Evolutionary conservation across 2,329 filamentous ascomycete genomes (phyloP).

Genomic region (Alternaria triticina): DNA sequence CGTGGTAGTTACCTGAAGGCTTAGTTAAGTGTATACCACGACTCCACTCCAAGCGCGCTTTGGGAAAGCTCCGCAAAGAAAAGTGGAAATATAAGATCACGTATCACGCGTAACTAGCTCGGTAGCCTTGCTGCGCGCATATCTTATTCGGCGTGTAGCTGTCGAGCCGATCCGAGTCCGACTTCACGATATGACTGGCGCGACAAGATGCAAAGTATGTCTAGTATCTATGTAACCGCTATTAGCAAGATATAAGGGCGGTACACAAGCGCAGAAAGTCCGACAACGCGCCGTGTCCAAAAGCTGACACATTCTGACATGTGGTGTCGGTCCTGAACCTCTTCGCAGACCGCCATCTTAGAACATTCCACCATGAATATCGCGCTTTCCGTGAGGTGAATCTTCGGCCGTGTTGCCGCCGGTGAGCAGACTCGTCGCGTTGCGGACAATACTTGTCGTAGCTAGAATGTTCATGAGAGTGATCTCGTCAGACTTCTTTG

Average conservation of each 20-base stretch:
- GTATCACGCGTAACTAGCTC: neutral
- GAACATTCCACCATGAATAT: neutral
- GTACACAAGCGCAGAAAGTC: neutral
- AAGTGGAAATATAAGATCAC: neutral
- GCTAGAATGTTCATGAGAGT: conserved; percentile 17
- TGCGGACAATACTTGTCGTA: conserved; percentile 11
- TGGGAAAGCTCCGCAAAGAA: neutral
- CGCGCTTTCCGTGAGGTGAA: neutral
- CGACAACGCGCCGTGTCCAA: neutral
- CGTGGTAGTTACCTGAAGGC: neutral
- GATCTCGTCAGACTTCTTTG: conserved; percentile 18
- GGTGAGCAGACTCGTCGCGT: conserved; percentile 17
- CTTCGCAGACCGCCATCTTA: neutral
- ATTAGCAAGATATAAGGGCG: neutral
- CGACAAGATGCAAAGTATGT: neutral
- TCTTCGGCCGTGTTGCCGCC: neutral
- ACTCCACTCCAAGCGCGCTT: neutral
- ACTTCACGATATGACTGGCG: too few species aligned
- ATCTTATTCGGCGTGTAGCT: neutral
- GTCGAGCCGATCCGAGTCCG: neutral
- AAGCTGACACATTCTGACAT: neutral
- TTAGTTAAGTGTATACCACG: neutral
- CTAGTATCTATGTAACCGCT: neutral
- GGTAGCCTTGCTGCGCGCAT: neutral
- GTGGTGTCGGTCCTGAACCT: neutral